A percentile compares a stretch with the other conserved stretches of the same genome.
Evolutionary conservation across 116 monocot genomes (phyloP).

Genomic region (Trichopus zeylanicus): DNA sequence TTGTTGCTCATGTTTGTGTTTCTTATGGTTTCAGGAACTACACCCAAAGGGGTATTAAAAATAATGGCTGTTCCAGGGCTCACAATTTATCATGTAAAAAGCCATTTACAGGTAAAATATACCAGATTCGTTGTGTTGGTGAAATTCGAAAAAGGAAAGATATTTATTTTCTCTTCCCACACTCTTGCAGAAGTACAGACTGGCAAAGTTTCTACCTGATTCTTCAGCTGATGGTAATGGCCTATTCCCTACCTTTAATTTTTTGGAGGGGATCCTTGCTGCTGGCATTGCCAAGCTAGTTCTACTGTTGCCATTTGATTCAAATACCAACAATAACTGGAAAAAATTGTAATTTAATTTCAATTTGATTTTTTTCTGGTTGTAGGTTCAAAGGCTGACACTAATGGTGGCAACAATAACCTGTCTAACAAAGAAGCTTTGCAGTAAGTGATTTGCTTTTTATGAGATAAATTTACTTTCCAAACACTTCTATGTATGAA

Average conservation of each 20-base stretch:
- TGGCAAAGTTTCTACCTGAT: constrained; percentile 72
- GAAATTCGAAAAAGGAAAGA: too few species aligned
- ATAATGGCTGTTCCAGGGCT: constrained; percentile 77
- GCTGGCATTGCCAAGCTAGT: too few species aligned
- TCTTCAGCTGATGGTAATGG: constrained; percentile 51
- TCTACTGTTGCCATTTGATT: too few species aligned
- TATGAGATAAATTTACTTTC: neutral
- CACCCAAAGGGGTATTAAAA: constrained; percentile 74
- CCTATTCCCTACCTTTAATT: neutral
- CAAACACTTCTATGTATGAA: too few species aligned
- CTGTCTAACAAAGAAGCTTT: constrained; percentile 31
- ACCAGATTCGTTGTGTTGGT: too few species aligned
- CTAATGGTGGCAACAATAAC: constrained; percentile 35
- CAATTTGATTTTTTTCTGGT: constrained; percentile 2
- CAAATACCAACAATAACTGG: too few species aligned
- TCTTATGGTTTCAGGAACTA: constrained; percentile 43
- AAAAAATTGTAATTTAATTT: too few species aligned
- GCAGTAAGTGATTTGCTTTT: constrained; percentile 42
- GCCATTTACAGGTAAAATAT: constrained; percentile 81
- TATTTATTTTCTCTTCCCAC: neutral
- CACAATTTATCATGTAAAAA: constrained; percentile 81
- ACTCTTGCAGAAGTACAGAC: constrained; percentile 60
- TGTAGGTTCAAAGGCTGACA: constrained; percentile 55
- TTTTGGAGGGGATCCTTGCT: too few species aligned
- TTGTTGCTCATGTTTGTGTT: neutral